These are phyloP conservation scores for Kickxella alabastrina DNA, from an alignment of 192 early-diverging fungal species.

Conservation along the genomic window DNA sequence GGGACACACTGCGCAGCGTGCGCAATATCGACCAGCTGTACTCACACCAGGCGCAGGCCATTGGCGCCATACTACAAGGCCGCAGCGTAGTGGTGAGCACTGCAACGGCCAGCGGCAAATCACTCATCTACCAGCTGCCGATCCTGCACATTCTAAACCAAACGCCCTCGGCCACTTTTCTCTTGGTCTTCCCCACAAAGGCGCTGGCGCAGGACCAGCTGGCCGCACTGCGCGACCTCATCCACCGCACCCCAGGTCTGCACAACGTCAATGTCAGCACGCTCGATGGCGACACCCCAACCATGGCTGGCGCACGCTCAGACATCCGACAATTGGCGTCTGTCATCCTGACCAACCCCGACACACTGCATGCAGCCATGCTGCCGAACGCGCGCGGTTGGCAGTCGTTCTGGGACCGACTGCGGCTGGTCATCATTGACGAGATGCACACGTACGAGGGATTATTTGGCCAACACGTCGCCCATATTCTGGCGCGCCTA, in stretches of 20 bases:
- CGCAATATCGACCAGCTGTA: conserved; percentile 54
- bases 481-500: conserved; percentile 63
- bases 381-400: conserved; percentile 57
- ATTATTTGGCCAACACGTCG: conserved; percentile 63
- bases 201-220: conserved; percentile 80
- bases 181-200: conserved; percentile 79
- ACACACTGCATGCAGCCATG: conserved; percentile 71
- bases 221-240: conserved; percentile 40
- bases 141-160: conserved; percentile 55
- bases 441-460: conserved; percentile 72
- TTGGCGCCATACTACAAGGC: conserved; percentile 39
- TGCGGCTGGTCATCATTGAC: conserved; percentile 70
- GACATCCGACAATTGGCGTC: conserved; percentile 52
- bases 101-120: conserved; percentile 79
- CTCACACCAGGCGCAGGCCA: conserved; percentile 69
- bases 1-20: background rate
- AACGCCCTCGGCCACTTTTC: conserved; percentile 32
- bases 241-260: conserved; percentile 22
- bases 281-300: conserved; percentile 18
- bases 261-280: conserved; percentile 28
- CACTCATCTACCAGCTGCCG: conserved; percentile 71
- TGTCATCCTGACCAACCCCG: conserved; percentile 79
- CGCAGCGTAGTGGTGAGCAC: conserved; percentile 65
- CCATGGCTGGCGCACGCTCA: conserved; percentile 17
- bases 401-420: conserved; percentile 51